Base-by-base conservation (phyloP, 2,329 filamentous ascomycete genomes). In the Phialophora tarda region DNA sequence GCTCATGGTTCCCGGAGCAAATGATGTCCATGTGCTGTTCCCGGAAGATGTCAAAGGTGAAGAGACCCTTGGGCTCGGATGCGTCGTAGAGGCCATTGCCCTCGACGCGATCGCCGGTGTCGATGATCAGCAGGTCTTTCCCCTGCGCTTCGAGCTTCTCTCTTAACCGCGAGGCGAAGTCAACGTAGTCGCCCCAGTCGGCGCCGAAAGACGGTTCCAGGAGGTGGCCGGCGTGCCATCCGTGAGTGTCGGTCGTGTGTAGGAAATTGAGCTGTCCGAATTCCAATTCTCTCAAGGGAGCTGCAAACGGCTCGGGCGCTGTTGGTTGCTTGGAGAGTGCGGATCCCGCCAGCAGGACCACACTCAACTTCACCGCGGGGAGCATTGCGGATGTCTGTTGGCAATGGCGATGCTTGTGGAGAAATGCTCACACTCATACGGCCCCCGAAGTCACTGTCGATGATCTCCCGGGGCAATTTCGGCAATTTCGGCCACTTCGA, bases 131-230 rank as follows among this genome's bases (percentile, higher is more conserved):
- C 17, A 99, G 82, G 76, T 99, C 95, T 30, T 86, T 87, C 53
- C 92, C 93, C 61, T 89, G 84, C 0, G 88, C 85, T 74, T 97
- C 91, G 63, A 93, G 92, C 75, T 87, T 89, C 71, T 88, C 85
- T 63, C 87, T 90, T 83, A 99, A 87, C 75, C 94, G 92, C 41
- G 89, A 83, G 38, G 93, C 88, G 76, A 99, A 97, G 6, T 94
- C 97, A 73, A 98, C 86, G 78, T 98, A 99, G 80, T 99, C 95
- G 65, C 95, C 95, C 93, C 95, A 98, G 78, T 99, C 95, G 55
- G 92, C 94, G 6, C 92, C 93, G 79, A 96, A 99, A 67, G 95
- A 94, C 2, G 92, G 85, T 89, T 99, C 95, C 81, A 93, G 89
- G 4, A 98, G 81, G 82, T 99, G 95, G 1, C 95, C 95, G 10